Conservation (phyloP, 192 early-diverging fungal species). For the Coemansia guatemalensis region DNA sequence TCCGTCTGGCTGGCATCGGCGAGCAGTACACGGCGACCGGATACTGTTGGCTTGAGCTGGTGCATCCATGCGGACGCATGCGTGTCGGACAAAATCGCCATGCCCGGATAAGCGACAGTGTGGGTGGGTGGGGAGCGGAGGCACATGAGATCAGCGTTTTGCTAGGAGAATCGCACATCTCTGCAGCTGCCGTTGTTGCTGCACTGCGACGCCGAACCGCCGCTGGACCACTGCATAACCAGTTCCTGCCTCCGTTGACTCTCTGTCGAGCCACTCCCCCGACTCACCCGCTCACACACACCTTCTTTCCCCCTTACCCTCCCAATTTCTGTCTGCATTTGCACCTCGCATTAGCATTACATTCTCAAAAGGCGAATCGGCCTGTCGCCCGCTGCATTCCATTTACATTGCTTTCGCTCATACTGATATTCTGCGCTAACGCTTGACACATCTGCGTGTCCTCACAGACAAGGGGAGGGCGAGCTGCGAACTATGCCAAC, state of each 20-base stretch:
- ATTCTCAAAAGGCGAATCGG: slow-evolving; percentile 3
- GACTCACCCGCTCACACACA: not conserved
- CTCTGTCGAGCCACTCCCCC: not conserved
- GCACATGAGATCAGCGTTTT: slow-evolving; percentile 8
- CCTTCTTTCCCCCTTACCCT: too few species aligned
- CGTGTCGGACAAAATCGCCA: too few species aligned
- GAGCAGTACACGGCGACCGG: too few species aligned
- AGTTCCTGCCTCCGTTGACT: not conserved
- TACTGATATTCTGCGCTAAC: too few species aligned
- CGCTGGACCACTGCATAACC: slow-evolving; percentile 12
- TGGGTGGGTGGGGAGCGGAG: not conserved
- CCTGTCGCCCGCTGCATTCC: not conserved
- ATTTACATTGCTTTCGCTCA: not conserved
- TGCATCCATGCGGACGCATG: too few species aligned
- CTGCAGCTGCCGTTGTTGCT: not conserved
- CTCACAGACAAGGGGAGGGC: too few species aligned
- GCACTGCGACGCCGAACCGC: slow-evolving; percentile 12
- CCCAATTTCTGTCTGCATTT: not conserved
- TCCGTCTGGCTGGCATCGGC: too few species aligned
- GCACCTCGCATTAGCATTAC: not conserved
- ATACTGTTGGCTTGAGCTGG: too few species aligned
- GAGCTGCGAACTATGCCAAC: slow-evolving; percentile 23
- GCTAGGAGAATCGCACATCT: slow-evolving; percentile 8
- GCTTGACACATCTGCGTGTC: too few species aligned
- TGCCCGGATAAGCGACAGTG: too few species aligned